Evolutionary conservation across 495 filamentous ascomycete species (phyloP).

Genomic region (Hyaloscypha finlandica): DNA sequence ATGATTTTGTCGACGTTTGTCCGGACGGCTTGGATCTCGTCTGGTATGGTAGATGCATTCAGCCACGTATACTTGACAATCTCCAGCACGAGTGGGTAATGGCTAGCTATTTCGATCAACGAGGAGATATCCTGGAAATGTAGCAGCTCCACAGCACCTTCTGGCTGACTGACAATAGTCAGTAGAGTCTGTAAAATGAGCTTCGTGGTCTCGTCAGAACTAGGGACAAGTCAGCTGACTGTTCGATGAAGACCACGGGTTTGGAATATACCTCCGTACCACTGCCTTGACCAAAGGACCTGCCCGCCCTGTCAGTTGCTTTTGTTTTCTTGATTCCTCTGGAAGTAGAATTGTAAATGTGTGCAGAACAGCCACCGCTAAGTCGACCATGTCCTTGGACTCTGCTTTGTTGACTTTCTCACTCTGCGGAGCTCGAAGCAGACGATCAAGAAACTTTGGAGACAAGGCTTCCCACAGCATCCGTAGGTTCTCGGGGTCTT

Average conservation of each 20-base stretch:
- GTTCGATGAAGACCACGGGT: background rate
- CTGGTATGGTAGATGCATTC: slow-evolving; percentile 31
- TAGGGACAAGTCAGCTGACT: slow-evolving; percentile 35
- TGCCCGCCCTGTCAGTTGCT: slow-evolving; percentile 49
- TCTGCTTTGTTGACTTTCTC: slow-evolving; percentile 40
- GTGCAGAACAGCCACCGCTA: slow-evolving; percentile 60
- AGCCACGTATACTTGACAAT: slow-evolving; percentile 55
- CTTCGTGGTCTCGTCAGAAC: slow-evolving; percentile 50
- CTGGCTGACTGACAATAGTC: slow-evolving; percentile 45
- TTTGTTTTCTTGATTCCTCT: slow-evolving; percentile 41
- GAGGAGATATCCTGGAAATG: slow-evolving; percentile 48
- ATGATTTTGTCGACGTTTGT: slow-evolving; percentile 48
- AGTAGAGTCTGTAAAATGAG: slow-evolving; percentile 56
- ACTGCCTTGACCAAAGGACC: slow-evolving; percentile 50
- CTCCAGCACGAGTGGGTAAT: slow-evolving; percentile 51
- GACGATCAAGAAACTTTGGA: slow-evolving; percentile 58
- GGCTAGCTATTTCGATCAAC: slow-evolving; percentile 53
- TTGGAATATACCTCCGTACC: slow-evolving; percentile 48
- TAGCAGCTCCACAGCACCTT: slow-evolving; percentile 49
- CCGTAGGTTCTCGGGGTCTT: slow-evolving; percentile 34
- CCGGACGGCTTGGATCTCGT: slow-evolving; percentile 4
- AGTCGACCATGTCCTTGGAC: slow-evolving; percentile 58
- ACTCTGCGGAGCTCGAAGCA: slow-evolving; percentile 51
- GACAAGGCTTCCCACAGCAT: slow-evolving; percentile 57
- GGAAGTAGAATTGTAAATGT: slow-evolving; percentile 58